Evolutionary conservation across 1,284 basidiomycete species (phyloP), one percentile per base, ranked within the genome.

Genomic region (Heterobasidion occidentale): DNA sequence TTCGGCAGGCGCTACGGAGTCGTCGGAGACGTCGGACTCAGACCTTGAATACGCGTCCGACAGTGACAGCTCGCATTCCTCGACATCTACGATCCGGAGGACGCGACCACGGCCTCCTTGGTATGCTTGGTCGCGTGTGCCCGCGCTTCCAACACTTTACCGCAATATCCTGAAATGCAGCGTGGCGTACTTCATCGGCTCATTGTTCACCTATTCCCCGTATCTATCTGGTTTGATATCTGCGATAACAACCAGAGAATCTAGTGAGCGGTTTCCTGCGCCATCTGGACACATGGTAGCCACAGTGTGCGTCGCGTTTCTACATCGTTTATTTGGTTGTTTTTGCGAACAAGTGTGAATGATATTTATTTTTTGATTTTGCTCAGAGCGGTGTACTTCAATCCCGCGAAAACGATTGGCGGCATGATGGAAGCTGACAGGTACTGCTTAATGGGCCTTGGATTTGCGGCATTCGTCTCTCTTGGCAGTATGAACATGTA

Each of bases 121-220:
- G 54, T 58, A 56, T 38, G 46, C 56, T 36, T n/a, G 46, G 36
- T 56, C 50, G 3, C 60, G 59, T 20, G 27, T 77, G n/a, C 74
- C 74, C 1, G 56, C 65, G 9, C 61, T 86, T 36, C 75, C 84
- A 3, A 62, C 77, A 2, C 62, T 88, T 7, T 81, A 84, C 60
- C 78, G 80, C 46, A 91, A 90, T 66, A 85, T 98, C 51, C 69
- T 94, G 63, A 98, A 98, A 74, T 99, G 96, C 70, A 82, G 86
- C 0, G 75, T 98, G 9, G 91, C 95, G 0, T 99, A 99, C 69
- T 84, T 94, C 58, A 71, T 98, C 58, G 94, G 82, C 2, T 94
- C 92, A 0, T 75, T 98, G 9, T 98, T 98, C 78, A 98, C 96
- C 0, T 98, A 94, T 68, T 84, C 86, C 8, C 86, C 90, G 0